Base-by-base conservation (phyloP, 495 filamentous ascomycete genomes). In the Penicillium taxi region DNA sequence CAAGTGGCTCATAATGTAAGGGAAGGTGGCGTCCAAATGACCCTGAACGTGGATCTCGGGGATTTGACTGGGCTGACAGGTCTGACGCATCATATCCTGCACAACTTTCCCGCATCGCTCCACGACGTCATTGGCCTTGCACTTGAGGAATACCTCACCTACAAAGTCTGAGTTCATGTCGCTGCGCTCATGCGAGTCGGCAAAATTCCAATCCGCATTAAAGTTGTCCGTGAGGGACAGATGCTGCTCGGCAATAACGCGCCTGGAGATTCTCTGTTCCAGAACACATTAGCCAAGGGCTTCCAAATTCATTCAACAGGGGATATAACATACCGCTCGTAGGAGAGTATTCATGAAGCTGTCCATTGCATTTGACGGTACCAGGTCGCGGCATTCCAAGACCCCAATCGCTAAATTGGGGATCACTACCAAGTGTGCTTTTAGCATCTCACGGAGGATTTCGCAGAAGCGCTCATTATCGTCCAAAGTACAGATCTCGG, bases 201-300 rank as follows among this genome's bases (percentile, higher is more conserved):
- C 84, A 39, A 88, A 94, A 69, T 95, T 87, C 78, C 85, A 93
- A 9, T 84, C 84, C 0, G 83, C 83, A 55, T 94, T 80, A 66
- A 94, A 96, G 6, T 88, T 96, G 49, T 96, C 89, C 9, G 88
- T 94, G n/a, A 99, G 72, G 5, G 91, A 86, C 18, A 99, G 74
- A 50, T 99, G 91, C 48, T 96, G 91, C 61, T 99, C 91, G 23
- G 90, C 91, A 52, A 99, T 99, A 34, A 96, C 90, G 24, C 91
- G 79, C 32, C 91, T 81, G 20, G 88, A 95, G 37, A 98, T 98
- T 38, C 91, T 76, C 82, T 93, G 52, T 17, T 24, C 21, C 4
- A 37, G 13, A 31, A 7, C 1, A 13, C 11, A 23, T 41, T 33
- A 46, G 38, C 23, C 26, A 35, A 9, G n/a, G n/a, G n/a, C n/a